These are phyloP conservation scores for Solanum habrochaites DNA, from an alignment of 257 asterid species.

Conservation along the genomic window DNA sequence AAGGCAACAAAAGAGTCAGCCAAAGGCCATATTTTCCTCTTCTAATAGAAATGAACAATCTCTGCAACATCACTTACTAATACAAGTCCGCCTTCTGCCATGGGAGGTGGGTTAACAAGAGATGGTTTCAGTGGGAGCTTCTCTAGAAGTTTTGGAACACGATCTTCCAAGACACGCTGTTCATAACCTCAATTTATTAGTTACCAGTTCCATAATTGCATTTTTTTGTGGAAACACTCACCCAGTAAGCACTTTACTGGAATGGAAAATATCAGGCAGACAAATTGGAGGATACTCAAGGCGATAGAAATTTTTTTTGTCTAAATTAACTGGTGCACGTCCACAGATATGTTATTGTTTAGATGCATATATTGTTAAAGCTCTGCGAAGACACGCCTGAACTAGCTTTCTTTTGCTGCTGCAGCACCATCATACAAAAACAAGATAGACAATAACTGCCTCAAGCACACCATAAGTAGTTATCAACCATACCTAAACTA, in stretches of 20 bases:
- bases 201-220: neutral
- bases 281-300: neutral
- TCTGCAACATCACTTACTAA: constrained; percentile 37
- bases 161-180: constrained; percentile 94
- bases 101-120: constrained; percentile 75
- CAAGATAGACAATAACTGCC: neutral
- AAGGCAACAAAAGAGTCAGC: constrained; percentile 9
- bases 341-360: neutral
- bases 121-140: constrained; percentile 80
- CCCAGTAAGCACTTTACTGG: neutral
- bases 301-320: neutral
- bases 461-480: constrained; percentile 4
- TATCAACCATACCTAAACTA: constrained; percentile 67
- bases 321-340: neutral
- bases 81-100: constrained; percentile 97
- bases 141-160: constrained; percentile 92
- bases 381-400: neutral
- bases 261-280: neutral
- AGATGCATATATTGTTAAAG: neutral
- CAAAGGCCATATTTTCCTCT: neutral
- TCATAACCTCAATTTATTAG: neutral
- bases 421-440: neutral
- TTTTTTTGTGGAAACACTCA: neutral
- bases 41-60: neutral
- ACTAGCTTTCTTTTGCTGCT: neutral